A percentile compares a stretch with the other conserved stretches of the same genome.
These are phyloP conservation scores for Medicago lupulina DNA, from an alignment of 306 rosid genomes.

Conservation along the genomic window DNA sequence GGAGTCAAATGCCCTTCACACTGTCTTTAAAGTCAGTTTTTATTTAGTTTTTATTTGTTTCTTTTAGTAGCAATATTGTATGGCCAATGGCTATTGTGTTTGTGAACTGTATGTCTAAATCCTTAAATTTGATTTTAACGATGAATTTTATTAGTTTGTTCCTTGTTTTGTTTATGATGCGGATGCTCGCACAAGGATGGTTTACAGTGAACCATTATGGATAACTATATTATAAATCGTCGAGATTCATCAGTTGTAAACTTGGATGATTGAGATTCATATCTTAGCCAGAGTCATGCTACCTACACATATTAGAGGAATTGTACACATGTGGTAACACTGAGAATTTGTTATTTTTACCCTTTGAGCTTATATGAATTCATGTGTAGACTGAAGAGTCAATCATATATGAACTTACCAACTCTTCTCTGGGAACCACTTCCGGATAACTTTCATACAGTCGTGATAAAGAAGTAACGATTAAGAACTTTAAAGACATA, in stretches of 20 bases:
- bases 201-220: not conserved
- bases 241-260: no score
- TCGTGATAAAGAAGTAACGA: not conserved
- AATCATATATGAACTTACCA: not conserved
- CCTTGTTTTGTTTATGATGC: not conserved
- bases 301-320: not conserved
- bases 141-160: not conserved
- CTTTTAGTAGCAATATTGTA: constrained; percentile 7
- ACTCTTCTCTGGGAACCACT: not conserved
- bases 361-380: no score
- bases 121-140: constrained; percentile 24
- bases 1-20: constrained; percentile 34
- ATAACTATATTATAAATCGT: not conserved
- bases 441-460: not conserved
- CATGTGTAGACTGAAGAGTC: no score
- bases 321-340: not conserved
- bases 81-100: constrained; percentile 11
- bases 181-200: not conserved
- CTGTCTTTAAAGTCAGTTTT: constrained; percentile 38
- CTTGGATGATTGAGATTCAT: not conserved
- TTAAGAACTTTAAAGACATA: not conserved
- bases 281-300: not conserved
- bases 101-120: not conserved
- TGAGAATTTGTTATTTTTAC: no score
- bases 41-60: constrained; percentile 16